Conservation (phyloP, 1,284 basidiomycete species). For the Pseudozyma thailandica region DNA sequence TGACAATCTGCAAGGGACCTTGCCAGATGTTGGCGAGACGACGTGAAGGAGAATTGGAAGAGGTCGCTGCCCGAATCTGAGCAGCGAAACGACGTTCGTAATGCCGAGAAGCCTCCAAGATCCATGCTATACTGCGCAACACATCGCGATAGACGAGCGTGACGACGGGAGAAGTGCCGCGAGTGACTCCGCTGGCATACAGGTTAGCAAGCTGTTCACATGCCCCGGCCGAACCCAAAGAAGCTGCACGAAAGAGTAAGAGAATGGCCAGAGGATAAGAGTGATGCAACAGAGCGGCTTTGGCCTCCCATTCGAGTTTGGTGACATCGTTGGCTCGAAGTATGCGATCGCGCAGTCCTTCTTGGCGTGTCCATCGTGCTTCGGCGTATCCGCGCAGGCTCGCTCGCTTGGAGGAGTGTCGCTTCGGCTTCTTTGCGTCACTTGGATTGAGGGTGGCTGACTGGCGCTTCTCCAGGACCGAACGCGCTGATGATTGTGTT, state of each 20-base stretch:
- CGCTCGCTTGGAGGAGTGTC: conserved; percentile 22
- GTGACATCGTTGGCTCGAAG: conserved; percentile 29
- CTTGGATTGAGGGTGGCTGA: background rate
- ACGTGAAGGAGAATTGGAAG: conserved; percentile 7
- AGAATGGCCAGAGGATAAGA: conserved; percentile 47
- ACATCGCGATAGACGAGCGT: conserved; percentile 48
- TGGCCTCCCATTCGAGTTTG: conserved; percentile 56
- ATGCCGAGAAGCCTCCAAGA: conserved; percentile 30
- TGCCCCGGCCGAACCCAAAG: conserved; percentile 38
- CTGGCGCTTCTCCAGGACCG: background rate
- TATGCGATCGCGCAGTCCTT: conserved; percentile 38
- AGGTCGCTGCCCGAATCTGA: conserved; percentile 15
- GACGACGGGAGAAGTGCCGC: conserved; percentile 39
- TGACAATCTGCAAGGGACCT: conserved; percentile 8
- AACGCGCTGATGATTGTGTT: conserved; percentile 17
- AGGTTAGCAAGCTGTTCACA: conserved; percentile 34
- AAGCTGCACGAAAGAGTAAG: conserved; percentile 44
- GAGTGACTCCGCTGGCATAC: conserved; percentile 41
- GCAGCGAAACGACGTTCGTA: conserved; percentile 24
- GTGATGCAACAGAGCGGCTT: conserved; percentile 42
- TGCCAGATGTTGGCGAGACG: conserved; percentile 26
- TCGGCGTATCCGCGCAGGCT: conserved; percentile 44
- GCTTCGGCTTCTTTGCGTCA: conserved; percentile 6
- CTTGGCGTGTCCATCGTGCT: conserved; percentile 33
- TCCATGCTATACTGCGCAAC: conserved; percentile 43